Percentiles rank a stretch among this genome's conserved stretches.
These are phyloP conservation scores for Malus sieversii DNA, from an alignment of 306 rosid genomes.

Conservation along the genomic window DNA sequence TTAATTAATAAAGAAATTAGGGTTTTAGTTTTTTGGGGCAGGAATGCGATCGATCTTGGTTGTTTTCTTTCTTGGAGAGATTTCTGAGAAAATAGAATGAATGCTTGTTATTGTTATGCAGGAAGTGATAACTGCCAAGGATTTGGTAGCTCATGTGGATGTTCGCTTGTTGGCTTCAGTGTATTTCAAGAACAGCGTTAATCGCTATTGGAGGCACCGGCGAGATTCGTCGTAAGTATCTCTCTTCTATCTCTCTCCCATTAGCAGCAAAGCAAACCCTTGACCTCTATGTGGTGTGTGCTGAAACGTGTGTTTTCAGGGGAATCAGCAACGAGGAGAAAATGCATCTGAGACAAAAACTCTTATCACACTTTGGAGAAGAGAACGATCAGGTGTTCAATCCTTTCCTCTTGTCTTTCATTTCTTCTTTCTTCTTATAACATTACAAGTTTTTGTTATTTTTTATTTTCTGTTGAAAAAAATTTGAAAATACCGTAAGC, in stretches of 20 bases:
- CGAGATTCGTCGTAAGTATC: slow-evolving; percentile 52
- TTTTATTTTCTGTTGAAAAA: not conserved
- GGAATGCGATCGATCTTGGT: not conserved
- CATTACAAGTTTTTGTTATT: too few species aligned
- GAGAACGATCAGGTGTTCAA: slow-evolving; percentile 68
- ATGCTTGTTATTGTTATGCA: slow-evolving; percentile 11
- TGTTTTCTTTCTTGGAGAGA: not conserved
- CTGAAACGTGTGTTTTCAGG: slow-evolving; percentile 33
- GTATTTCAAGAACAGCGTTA: slow-evolving; percentile 71
- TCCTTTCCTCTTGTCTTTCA: not conserved
- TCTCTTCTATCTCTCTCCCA: not conserved
- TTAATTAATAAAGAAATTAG: slow-evolving; percentile 15
- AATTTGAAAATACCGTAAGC: not conserved
- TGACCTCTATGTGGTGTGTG: not conserved
- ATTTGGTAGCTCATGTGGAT: slow-evolving; percentile 67
- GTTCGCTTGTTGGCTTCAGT: slow-evolving; percentile 87
- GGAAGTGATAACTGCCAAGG: slow-evolving; percentile 79
- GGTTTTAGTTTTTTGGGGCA: slow-evolving; percentile 12
- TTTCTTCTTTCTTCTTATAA: not conserved
- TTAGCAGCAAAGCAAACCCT: not conserved
- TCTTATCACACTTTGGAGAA: slow-evolving; percentile 76
- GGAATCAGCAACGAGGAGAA: slow-evolving; percentile 88
- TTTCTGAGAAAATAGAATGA: not conserved
- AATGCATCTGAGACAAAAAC: slow-evolving; percentile 65
- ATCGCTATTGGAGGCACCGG: slow-evolving; percentile 80